These are phyloP conservation scores for Hypoxylon sp. DNA, from an alignment of 2,329 filamentous ascomycete species.

Conservation along the genomic window DNA sequence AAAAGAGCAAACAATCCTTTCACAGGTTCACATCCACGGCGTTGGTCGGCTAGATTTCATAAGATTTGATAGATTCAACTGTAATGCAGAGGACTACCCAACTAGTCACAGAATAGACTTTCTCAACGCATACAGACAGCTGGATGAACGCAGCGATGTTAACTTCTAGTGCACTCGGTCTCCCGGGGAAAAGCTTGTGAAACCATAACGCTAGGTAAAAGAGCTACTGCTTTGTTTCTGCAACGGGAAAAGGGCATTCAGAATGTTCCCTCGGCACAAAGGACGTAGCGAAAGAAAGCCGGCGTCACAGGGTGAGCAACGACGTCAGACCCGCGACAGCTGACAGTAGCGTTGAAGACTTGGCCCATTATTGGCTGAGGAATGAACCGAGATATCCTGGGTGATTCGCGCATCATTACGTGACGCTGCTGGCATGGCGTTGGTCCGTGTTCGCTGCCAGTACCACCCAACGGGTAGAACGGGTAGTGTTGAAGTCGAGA, in stretches of 20 bases:
- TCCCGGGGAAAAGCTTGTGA: slow-evolving; percentile 11
- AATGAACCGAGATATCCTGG: slow-evolving; percentile 23
- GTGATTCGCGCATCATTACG: slow-evolving; percentile 34
- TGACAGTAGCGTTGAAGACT: slow-evolving; percentile 10
- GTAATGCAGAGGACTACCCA: slow-evolving; percentile 9
- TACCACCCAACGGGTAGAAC: not conserved
- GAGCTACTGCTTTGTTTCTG: slow-evolving; percentile 18
- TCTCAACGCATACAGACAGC: slow-evolving; percentile 21
- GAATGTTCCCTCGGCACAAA: slow-evolving; percentile 15
- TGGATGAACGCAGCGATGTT: not conserved
- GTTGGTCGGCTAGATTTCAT: slow-evolving; percentile 12
- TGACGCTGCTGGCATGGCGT: slow-evolving; percentile 16
- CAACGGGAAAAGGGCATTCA: not conserved
- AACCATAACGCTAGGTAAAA: slow-evolving; percentile 6
- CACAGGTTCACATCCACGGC: slow-evolving; percentile 13
- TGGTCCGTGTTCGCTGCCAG: slow-evolving; percentile 10
- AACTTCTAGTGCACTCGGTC: slow-evolving; percentile 1
- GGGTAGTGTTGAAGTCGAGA: slow-evolving; percentile 29
- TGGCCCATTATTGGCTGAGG: slow-evolving; percentile 20
- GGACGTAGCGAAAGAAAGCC: slow-evolving; percentile 19
- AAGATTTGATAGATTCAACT: slow-evolving; percentile 32
- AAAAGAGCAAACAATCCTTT: slow-evolving; percentile 19
- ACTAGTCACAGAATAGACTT: slow-evolving; percentile 33
- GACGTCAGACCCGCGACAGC: slow-evolving; percentile 31
- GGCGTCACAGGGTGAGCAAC: slow-evolving; percentile 1